Evolutionary conservation across 345 rosid genomes (phyloP).

Genomic region (Eutrema japonicum): DNA sequence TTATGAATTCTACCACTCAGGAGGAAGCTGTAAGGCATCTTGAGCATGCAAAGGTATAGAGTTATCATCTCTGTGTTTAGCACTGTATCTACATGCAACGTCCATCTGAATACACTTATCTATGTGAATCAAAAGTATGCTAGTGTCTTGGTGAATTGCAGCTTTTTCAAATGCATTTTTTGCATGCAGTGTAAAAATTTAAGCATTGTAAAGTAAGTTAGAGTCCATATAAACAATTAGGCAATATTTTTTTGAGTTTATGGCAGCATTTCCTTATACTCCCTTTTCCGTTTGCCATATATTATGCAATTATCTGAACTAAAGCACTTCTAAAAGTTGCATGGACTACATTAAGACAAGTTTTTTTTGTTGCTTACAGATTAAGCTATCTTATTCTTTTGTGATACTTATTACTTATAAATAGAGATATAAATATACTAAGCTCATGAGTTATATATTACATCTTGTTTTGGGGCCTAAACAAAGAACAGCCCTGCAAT

Average conservation of each 20-base stretch:
- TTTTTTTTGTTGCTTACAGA: constrained; percentile 7
- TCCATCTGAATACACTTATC: not conserved
- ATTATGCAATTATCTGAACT: not conserved
- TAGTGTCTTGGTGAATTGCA: constrained; percentile 16
- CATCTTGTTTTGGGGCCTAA: constrained; percentile 11
- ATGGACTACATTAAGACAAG: not conserved
- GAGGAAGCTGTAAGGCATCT: constrained; percentile 94
- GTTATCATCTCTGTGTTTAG: constrained; percentile 25
- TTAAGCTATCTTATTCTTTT: not conserved
- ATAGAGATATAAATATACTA: constrained; percentile 1
- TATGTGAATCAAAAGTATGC: constrained; percentile 21
- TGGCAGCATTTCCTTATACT: not conserved
- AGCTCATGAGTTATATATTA: constrained; percentile 8
- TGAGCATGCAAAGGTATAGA: constrained; percentile 82
- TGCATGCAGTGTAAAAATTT: not conserved
- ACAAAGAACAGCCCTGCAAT: constrained; percentile 13
- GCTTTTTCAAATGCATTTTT: not conserved
- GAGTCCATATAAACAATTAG: constrained; percentile 5
- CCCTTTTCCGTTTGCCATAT: constrained; percentile 2
- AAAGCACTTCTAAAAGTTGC: constrained; percentile 7
- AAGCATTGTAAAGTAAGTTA: constrained; percentile 10
- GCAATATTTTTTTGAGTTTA: constrained; percentile 1
- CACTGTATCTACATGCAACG: not conserved
- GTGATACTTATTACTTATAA: constrained; percentile 9
- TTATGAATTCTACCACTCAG: constrained; percentile 84